phyloP scores from a whole-genome alignment of 2,329 filamentous ascomycete genomes.

The Aspergillus niger region DNA sequence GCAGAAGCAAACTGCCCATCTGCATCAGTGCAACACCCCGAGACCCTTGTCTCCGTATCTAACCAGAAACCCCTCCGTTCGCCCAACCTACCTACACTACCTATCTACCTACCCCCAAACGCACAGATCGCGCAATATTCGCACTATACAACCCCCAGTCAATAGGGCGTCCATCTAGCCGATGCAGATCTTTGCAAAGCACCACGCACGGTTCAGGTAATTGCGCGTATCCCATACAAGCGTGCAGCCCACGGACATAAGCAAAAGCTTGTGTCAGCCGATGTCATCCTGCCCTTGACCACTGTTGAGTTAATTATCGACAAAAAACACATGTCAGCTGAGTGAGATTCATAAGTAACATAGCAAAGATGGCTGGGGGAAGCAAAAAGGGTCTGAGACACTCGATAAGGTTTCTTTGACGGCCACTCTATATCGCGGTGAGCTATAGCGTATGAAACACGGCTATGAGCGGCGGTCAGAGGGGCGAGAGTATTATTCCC shows the following conservation, averaged over 20 bases:
- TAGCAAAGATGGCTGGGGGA: no score
- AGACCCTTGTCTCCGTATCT: neutral
- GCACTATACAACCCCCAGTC: no score
- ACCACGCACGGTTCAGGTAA: no score
- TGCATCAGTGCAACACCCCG: neutral
- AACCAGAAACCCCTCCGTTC: no score
- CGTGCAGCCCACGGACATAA: neutral
- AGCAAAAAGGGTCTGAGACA: neutral
- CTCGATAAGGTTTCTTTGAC: neutral
- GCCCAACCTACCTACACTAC: no score
- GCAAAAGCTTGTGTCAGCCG: neutral
- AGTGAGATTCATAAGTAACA: no score
- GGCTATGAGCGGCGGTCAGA: neutral
- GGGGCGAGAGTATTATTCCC: neutral
- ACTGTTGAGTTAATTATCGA: neutral
- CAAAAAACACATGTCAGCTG: no score
- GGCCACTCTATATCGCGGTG: neutral
- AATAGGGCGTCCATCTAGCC: neutral
- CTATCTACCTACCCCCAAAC: no score
- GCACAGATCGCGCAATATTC: no score
- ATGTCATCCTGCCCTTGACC: neutral
- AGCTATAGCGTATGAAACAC: neutral
- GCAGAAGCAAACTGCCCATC: neutral
- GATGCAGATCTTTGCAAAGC: no score
- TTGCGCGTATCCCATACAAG: no score